Conservation (phyloP, 306 rosid species). For the Trifolium subterraneum region DNA sequence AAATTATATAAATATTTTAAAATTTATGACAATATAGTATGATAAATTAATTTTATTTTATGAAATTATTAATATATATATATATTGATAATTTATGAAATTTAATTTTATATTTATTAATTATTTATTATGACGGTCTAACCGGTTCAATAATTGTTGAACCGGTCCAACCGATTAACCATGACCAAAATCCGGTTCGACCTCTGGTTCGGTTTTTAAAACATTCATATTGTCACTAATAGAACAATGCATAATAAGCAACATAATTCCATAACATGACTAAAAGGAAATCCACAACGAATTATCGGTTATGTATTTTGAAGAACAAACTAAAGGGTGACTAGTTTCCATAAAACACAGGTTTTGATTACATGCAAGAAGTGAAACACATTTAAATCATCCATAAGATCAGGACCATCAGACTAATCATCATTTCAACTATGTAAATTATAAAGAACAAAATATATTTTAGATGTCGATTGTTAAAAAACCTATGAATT, state of each 20-base stretch:
- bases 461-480: background rate
- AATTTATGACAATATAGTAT: too few relatives aligned
- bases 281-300: background rate
- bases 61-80: too few relatives aligned
- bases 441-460: background rate
- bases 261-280: constrained; percentile 1
- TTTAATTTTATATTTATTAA: too few relatives aligned
- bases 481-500: background rate
- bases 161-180: too few relatives aligned
- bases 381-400: background rate
- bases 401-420: background rate
- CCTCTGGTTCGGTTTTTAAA: too few relatives aligned
- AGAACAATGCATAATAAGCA: background rate
- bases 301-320: background rate
- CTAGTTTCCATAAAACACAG: background rate
- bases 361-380: background rate
- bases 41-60: too few relatives aligned
- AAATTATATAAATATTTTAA: too few relatives aligned
- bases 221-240: background rate
- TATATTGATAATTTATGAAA: too few relatives aligned
- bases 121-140: too few relatives aligned
- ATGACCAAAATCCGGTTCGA: too few relatives aligned
- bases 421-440: background rate
- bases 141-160: too few relatives aligned
- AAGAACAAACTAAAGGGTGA: background rate